Evolutionary conservation across 2,329 filamentous ascomycete species (phyloP).

Genomic region (Polychaeton citri): DNA sequence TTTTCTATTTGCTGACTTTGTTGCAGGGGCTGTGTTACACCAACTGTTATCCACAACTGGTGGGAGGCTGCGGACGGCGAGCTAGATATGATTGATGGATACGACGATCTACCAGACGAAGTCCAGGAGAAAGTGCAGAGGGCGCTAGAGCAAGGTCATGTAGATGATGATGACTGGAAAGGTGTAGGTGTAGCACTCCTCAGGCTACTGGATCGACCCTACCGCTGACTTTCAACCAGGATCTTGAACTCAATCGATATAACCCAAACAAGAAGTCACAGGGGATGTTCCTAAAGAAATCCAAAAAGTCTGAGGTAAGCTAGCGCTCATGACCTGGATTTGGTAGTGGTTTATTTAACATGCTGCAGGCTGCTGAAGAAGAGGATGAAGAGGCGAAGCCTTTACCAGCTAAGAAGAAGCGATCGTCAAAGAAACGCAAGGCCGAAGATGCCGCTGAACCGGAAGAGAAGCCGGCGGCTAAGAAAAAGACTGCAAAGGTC

Average conservation of each 20-base stretch:
- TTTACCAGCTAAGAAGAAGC: slow-evolving; percentile 5
- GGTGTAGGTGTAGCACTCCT: slow-evolving; percentile 47
- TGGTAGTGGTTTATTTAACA: slow-evolving; percentile 9
- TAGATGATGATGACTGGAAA: slow-evolving; percentile 77
- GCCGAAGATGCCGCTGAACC: slow-evolving; percentile 3
- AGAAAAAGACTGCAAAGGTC: slow-evolving; percentile 27
- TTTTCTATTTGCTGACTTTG: slow-evolving; percentile 4
- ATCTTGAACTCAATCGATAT: slow-evolving; percentile 63
- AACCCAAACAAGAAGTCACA: slow-evolving; percentile 26
- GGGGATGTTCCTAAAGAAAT: slow-evolving; percentile 21
- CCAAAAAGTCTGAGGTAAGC: slow-evolving; percentile 17
- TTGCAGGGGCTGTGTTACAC: slow-evolving; percentile 75
- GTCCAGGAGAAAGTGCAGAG: slow-evolving; percentile 59
- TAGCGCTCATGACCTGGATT: slow-evolving; percentile 4
- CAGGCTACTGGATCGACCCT: slow-evolving; percentile 5
- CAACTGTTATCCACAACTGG: slow-evolving; percentile 54
- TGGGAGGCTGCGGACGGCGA: slow-evolving; percentile 45
- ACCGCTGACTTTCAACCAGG: slow-evolving; percentile 35
- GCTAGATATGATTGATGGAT: slow-evolving; percentile 62
- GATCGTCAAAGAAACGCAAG: slow-evolving; percentile 6
- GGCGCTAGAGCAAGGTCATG: slow-evolving; percentile 63
- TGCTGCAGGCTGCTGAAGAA: slow-evolving; percentile 6
- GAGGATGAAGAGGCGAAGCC: slow-evolving; percentile 1
- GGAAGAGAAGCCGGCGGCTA: slow-evolving; percentile 4
- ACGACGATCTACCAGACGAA: slow-evolving; percentile 58